Evolutionary conservation across 2,329 filamentous ascomycete species (phyloP).

Genomic region (Xylariaceae sp.): DNA sequence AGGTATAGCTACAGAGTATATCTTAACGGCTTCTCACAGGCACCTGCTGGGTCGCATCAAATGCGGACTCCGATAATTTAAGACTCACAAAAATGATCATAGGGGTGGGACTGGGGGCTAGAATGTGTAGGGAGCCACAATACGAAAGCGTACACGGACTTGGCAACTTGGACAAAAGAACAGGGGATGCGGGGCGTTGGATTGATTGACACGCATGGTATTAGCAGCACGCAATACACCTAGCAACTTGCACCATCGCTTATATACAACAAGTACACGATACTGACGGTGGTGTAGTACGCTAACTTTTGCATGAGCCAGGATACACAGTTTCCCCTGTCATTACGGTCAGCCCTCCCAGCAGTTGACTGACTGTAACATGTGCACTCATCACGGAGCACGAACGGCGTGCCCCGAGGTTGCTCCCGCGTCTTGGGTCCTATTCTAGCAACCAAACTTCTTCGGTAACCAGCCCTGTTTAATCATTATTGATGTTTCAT

Average conservation of each 20-base stretch:
- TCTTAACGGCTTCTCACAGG: background rate
- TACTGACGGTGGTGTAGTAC: background rate
- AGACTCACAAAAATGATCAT: background rate
- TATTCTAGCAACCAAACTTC: no score
- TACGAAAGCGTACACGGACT: no score
- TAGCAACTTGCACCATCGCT: constrained; percentile 6
- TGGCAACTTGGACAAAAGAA: background rate
- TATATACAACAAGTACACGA: background rate
- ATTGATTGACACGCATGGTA: background rate
- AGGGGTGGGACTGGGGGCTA: no score
- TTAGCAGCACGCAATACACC: constrained; percentile 5
- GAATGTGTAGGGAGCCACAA: no score
- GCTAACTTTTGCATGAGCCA: background rate
- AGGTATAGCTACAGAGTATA: no score
- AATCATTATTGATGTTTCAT: no score
- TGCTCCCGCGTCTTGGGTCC: no score
- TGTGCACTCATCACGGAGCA: background rate
- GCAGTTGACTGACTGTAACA: background rate
- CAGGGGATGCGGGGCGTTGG: background rate
- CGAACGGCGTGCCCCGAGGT: no score
- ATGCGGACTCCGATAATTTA: background rate
- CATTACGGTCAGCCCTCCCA: background rate
- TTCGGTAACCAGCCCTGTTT: no score
- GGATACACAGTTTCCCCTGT: background rate
- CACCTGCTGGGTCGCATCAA: background rate